A percentile compares a stretch with the other conserved stretches of the same genome.
Evolutionary conservation across 257 asterid genomes (phyloP).

Genomic region (Solanum chiquidenum): DNA sequence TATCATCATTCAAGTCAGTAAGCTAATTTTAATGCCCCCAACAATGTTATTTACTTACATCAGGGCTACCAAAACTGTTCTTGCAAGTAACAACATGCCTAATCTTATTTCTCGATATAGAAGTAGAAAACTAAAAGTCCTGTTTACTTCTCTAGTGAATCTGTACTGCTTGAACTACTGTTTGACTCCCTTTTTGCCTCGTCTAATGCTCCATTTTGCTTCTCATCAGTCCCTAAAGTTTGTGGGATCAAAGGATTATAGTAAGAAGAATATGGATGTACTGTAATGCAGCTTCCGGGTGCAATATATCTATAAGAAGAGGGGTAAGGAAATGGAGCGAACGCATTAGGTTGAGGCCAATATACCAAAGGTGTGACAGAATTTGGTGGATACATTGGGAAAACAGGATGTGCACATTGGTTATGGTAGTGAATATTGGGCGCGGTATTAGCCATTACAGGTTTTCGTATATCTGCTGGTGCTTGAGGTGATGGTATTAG

Average conservation of each 20-base stretch:
- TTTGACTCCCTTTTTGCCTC: conserved; percentile 2
- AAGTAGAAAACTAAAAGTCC: not conserved
- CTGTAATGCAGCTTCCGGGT: not conserved
- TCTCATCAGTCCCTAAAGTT: not conserved
- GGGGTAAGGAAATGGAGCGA: not conserved
- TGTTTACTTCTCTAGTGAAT: not conserved
- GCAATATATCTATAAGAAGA: conserved; percentile 5
- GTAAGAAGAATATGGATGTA: not conserved
- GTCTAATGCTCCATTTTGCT: not conserved
- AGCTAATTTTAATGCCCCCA: not conserved
- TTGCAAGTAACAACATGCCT: not conserved
- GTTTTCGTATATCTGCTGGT: not conserved
- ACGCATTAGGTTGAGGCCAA: conserved; percentile 7
- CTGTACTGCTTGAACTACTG: conserved; percentile 15
- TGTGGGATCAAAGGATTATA: not conserved
- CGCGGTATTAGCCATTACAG: not conserved
- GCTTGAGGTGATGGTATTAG: not conserved
- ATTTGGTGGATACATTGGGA: conserved; percentile 2
- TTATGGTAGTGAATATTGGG: not conserved
- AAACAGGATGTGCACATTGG: conserved; percentile 5
- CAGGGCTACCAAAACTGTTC: not conserved
- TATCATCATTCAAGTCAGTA: not conserved
- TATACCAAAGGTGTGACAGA: conserved; percentile 4
- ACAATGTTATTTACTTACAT: not conserved
- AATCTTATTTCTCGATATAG: not conserved